Conservation (phyloP, 2,329 filamentous ascomycete genomes). For the Xylariaceae sp. region DNA sequence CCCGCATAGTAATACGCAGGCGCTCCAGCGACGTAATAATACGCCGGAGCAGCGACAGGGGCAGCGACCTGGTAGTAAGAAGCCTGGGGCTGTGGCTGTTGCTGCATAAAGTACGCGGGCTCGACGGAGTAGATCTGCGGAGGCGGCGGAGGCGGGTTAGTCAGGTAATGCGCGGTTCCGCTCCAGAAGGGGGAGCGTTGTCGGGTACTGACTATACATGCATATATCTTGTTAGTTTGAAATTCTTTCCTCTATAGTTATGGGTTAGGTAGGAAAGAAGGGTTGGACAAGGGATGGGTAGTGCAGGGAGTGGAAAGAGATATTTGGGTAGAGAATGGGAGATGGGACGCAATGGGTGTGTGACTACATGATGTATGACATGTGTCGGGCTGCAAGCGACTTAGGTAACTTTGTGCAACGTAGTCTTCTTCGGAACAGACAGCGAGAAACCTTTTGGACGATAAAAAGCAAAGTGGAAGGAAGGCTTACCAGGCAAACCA, state of each 20-base stretch:
- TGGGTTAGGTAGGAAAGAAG: neutral
- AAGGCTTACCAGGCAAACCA: no score
- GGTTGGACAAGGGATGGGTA: neutral
- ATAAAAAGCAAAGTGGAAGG: no score
- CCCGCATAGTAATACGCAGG: constrained; percentile 5
- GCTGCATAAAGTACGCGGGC: constrained; percentile 9
- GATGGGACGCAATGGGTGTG: no score
- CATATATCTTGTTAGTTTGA: neutral
- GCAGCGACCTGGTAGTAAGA: constrained; percentile 3
- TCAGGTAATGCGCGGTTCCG: constrained; percentile 10
- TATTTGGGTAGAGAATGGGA: no score
- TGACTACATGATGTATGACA: neutral
- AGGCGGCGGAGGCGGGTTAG: constrained; percentile 4
- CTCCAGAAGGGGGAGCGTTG: constrained; percentile 7
- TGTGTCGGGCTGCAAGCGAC: no score
- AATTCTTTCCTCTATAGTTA: neutral
- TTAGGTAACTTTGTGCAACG: no score
- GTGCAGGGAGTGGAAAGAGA: no score
- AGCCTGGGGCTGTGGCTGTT: neutral
- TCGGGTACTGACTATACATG: constrained; percentile 2
- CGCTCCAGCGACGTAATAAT: constrained; percentile 2
- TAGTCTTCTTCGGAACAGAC: no score
- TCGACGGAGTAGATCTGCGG: constrained; percentile 10
- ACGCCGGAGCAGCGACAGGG: neutral
- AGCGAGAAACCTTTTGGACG: no score